Evolutionary conservation across 2,329 filamentous ascomycete genomes (phyloP).

Genomic region (Arthrobotrys megalospora): DNA sequence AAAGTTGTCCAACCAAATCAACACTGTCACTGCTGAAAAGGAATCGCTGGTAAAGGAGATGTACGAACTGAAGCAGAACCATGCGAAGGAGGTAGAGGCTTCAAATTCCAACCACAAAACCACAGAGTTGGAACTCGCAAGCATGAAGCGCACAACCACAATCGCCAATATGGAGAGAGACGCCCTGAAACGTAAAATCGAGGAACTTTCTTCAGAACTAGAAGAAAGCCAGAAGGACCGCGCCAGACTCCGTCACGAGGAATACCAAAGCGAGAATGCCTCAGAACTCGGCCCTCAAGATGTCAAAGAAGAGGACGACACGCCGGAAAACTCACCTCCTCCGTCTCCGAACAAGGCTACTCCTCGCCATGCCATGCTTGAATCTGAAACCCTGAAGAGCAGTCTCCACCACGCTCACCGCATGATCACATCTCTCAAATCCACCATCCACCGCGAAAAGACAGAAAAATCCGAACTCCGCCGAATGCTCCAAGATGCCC

Average conservation of each 20-base stretch:
- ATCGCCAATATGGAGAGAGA: conserved; percentile 83
- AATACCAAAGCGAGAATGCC: conserved; percentile 75
- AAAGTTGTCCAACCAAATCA: conserved; percentile 81
- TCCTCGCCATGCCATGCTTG: conserved; percentile 89
- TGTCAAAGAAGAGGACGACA: conserved; percentile 73
- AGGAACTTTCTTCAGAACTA: conserved; percentile 77
- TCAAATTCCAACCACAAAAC: conserved; percentile 79
- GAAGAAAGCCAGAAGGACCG: conserved; percentile 63
- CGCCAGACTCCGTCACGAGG: conserved; percentile 77
- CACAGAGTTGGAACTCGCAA: conserved; percentile 84
- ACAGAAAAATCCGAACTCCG: conserved; percentile 97
- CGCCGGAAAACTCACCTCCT: conserved; percentile 91
- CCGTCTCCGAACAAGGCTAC: conserved; percentile 92
- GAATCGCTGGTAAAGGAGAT: conserved; percentile 84
- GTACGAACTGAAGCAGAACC: conserved; percentile 86
- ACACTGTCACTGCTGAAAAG: conserved; percentile 80
- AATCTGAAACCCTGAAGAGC: conserved; percentile 94
- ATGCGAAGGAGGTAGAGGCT: conserved; percentile 84
- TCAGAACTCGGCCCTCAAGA: conserved; percentile 76
- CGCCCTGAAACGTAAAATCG: conserved; percentile 85
- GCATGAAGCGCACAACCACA: conserved; percentile 83
- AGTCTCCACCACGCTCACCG: conserved; percentile 94
- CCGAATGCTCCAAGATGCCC: conserved; percentile 92
- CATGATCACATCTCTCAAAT: conserved; percentile 95
- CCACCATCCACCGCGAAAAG: conserved; percentile 96